Evolutionary conservation across 768 basidiomycete genomes (phyloP), one percentile per base, ranked within the genome.

Genomic region (Serpula lacrymans): DNA sequence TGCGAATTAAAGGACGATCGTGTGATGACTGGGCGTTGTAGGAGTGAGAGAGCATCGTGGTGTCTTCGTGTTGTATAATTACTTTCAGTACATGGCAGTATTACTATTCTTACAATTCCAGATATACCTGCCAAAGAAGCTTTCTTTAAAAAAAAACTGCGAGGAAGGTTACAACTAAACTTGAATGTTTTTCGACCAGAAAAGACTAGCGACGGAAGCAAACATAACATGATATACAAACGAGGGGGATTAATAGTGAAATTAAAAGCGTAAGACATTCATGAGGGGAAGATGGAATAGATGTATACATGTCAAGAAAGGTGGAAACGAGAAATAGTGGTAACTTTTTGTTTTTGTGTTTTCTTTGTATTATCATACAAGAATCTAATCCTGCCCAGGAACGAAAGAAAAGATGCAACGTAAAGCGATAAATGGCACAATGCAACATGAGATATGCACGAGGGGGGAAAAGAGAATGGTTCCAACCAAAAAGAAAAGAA

Each of bases 1-100:
- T 11, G 86, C 55, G 35, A 68, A 54, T 45, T 68, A 59, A 37
- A 21, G 31, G n/a, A n/a, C n/a, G n/a, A n/a, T n/a, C n/a, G n/a
- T n/a, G n/a, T n/a, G 9, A 34, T 11, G 10, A 18, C 33, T 10
- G 33, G 33, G 10, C 13, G 33, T 9, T 17, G 33, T n/a, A n/a
- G n/a, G n/a, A n/a, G n/a, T n/a, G n/a, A n/a, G n/a, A n/a, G n/a
- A n/a, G n/a, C n/a, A n/a, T n/a, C n/a, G n/a, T n/a, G n/a, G n/a
- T n/a, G n/a, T n/a, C n/a, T n/a, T n/a, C n/a, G n/a, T n/a, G n/a
- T n/a, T n/a, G n/a, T n/a, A n/a, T n/a, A n/a, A n/a, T n/a, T n/a
- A n/a, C n/a, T n/a, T n/a, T n/a, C n/a, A n/a, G n/a, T n/a, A n/a
- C n/a, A n/a, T n/a, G n/a, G n/a, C n/a, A n/a, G n/a, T n/a, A n/a